phyloP scores from a whole-genome alignment of 768 basidiomycete genomes.

The Suillus luteus region DNA sequence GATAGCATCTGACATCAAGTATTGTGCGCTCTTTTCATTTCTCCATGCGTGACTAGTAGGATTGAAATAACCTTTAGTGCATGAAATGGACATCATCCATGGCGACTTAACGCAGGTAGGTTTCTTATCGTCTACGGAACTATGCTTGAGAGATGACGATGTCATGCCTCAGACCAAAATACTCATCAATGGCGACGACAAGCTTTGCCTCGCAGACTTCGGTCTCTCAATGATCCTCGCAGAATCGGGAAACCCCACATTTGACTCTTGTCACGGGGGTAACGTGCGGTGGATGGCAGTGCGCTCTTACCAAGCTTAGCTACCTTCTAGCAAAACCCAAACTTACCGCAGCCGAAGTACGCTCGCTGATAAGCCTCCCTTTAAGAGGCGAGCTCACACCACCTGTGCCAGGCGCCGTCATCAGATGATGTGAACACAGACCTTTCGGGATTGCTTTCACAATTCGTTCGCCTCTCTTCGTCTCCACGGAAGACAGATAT shows the following conservation, averaged over 20 bases:
- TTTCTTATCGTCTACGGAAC: not conserved
- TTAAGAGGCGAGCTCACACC: slow-evolving; percentile 88
- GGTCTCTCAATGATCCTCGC: slow-evolving; percentile 28
- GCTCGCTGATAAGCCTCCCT: slow-evolving; percentile 72
- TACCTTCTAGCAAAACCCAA: slow-evolving; percentile 90
- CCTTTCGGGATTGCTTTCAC: slow-evolving; percentile 65
- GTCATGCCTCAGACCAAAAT: slow-evolving; percentile 25
- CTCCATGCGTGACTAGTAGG: not conserved
- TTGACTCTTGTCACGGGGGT: slow-evolving; percentile 26
- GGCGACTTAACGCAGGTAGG: slow-evolving; percentile 42
- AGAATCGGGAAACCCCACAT: slow-evolving; percentile 15
- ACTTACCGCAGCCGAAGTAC: slow-evolving; percentile 65
- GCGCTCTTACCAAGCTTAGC: slow-evolving; percentile 85
- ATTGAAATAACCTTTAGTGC: slow-evolving; percentile 3
- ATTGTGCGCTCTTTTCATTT: slow-evolving; percentile 16
- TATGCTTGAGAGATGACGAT: not conserved
- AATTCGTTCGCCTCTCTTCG: slow-evolving; percentile 65
- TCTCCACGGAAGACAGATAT: slow-evolving; percentile 35
- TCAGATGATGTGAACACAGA: slow-evolving; percentile 52
- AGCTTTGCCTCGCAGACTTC: slow-evolving; percentile 33
- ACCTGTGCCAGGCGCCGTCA: slow-evolving; percentile 41
- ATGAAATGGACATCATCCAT: slow-evolving; percentile 35
- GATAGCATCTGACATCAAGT: slow-evolving; percentile 26
- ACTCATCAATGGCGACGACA: slow-evolving; percentile 16
- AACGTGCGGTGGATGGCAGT: slow-evolving; percentile 58